Evolutionary conservation across 768 basidiomycete genomes (phyloP).

Genomic region (Rhodotorula paludigena): DNA sequence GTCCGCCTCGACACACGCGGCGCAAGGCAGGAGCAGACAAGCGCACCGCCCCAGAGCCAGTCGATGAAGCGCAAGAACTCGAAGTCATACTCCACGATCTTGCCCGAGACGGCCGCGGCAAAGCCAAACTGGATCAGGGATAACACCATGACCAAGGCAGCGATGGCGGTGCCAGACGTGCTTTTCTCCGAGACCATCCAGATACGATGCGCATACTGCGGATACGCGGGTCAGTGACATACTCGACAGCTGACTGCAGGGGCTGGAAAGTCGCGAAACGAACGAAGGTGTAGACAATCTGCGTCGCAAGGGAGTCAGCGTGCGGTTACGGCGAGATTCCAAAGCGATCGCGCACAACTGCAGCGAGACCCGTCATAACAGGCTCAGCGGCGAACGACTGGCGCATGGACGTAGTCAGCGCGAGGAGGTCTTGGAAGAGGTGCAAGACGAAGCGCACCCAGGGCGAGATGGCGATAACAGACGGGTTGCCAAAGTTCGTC

Average conservation of each 20-base stretch:
- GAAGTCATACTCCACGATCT: slow-evolving; percentile 21
- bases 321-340: neutral
- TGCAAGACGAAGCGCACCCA: slow-evolving; percentile 1
- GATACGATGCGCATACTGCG: slow-evolving; percentile 15
- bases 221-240: neutral
- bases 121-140: slow-evolving; percentile 16
- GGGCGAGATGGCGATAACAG: slow-evolving; percentile 14
- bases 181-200: slow-evolving; percentile 10
- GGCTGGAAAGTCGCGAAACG: no score
- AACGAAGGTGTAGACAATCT: slow-evolving; percentile 7
- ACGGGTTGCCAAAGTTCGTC: slow-evolving; percentile 8
- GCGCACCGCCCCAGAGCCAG: slow-evolving; percentile 23
- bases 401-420: neutral
- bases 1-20: no score
- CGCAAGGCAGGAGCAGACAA: no score
- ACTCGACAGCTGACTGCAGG: no score
- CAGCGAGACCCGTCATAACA: slow-evolving; percentile 10
- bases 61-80: slow-evolving; percentile 12
- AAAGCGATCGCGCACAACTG: neutral
- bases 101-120: slow-evolving; percentile 6
- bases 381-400: slow-evolving; percentile 26
- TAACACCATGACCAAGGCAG: neutral
- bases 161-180: neutral
- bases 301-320: neutral
- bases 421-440: no score